Percentiles rank a stretch among this genome's conserved stretches.
Evolutionary conservation across 352 stramenopile species (phyloP).

Genomic region (Pythium oligandrum): DNA sequence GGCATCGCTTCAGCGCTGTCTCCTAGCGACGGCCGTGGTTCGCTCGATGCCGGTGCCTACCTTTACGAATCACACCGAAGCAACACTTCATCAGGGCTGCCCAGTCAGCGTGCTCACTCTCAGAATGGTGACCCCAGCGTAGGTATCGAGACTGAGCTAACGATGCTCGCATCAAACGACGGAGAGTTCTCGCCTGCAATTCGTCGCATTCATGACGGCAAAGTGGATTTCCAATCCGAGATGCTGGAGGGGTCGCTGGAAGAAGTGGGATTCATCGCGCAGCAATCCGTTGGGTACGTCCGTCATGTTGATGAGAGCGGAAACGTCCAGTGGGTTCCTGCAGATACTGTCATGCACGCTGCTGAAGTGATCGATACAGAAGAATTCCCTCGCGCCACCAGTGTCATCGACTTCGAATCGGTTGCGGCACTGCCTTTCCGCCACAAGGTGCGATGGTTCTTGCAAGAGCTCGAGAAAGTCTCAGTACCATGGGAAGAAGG

Average conservation of each 20-base stretch:
- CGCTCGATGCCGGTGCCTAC: constrained; percentile 29
- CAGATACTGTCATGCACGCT: constrained; percentile 58
- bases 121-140: constrained; percentile 15
- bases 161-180: constrained; percentile 40
- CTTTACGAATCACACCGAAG: constrained; percentile 22
- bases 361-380: constrained; percentile 60
- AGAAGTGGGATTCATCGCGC: constrained; percentile 41
- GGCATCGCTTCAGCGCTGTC: constrained; percentile 14
- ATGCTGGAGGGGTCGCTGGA: constrained; percentile 15
- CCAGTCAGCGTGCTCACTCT: constrained; percentile 4
- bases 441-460: constrained; percentile 73
- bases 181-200: constrained; percentile 51
- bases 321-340: constrained; percentile 66
- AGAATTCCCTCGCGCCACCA: constrained; percentile 71
- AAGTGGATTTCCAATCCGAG: constrained; percentile 4
- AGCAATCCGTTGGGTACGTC: constrained; percentile 72
- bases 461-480: constrained; percentile 73
- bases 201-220: constrained; percentile 35
- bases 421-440: constrained; percentile 67
- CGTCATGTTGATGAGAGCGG: constrained; percentile 65
- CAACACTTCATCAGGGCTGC: neutral
- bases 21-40: constrained; percentile 1
- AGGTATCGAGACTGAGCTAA: constrained; percentile 68
- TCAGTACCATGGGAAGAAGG: constrained; percentile 74
- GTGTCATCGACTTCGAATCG: constrained; percentile 71